These are phyloP conservation scores for Saturnispora bothae DNA, from an alignment of 805 yeast species.

Conservation along the genomic window DNA sequence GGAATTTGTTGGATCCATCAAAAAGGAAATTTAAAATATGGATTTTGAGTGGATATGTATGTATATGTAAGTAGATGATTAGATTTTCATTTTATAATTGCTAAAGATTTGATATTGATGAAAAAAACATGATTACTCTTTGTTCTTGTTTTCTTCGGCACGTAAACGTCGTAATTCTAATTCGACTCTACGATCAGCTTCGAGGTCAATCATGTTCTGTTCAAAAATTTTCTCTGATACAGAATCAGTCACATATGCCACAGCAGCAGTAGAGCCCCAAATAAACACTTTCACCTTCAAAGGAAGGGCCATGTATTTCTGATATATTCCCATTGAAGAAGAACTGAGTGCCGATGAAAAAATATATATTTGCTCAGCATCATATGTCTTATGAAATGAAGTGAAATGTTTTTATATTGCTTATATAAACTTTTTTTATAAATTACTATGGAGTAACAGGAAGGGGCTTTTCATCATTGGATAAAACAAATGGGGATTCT, in stretches of 20 bases:
- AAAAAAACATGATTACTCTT: not conserved
- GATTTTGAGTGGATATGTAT: no score
- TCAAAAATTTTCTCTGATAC: conserved; percentile 22
- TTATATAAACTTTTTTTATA: no score
- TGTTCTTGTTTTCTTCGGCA: not conserved
- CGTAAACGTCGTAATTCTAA: conserved; percentile 16
- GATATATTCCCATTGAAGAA: conserved; percentile 9
- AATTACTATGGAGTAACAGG: no score
- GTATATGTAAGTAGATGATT: no score
- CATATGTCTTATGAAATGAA: no score
- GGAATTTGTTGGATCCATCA: conserved; percentile 52
- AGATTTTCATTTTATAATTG: not conserved
- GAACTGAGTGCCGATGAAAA: no score
- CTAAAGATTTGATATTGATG: not conserved
- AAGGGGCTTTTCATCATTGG: no score
- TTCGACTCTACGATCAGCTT: conserved; percentile 25
- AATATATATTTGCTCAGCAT: not conserved
- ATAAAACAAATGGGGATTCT: no score
- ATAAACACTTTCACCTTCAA: conserved; percentile 23
- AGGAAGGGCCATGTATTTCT: conserved; percentile 19
- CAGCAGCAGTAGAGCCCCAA: conserved; percentile 24
- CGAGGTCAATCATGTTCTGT: conserved; percentile 23
- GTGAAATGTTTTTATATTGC: no score
- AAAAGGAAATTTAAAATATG: conserved; percentile 31
- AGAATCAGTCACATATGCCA: conserved; percentile 25